Percentiles rank a stretch among this genome's conserved stretches.
phyloP scores from a whole-genome alignment of 495 filamentous ascomycete species.

The Hypoxylon trugodes region DNA sequence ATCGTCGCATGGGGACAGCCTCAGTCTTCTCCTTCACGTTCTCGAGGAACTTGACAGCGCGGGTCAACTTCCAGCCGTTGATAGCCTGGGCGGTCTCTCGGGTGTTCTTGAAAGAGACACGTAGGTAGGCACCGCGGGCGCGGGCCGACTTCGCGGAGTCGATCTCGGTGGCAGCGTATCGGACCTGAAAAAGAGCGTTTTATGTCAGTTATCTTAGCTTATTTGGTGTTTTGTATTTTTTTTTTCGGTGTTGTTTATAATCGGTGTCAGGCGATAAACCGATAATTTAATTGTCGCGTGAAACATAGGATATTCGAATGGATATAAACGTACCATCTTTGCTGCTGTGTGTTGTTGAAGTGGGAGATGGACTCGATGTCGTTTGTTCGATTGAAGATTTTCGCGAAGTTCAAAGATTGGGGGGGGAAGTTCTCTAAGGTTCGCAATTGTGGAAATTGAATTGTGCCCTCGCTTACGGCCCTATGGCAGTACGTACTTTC shows the following conservation, averaged over 20 bases:
- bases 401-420: conserved; percentile 43
- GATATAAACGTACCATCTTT: conserved; percentile 44
- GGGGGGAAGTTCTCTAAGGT: conserved; percentile 37
- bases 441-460: conserved; percentile 48
- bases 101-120: conserved; percentile 99
- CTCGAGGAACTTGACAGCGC: conserved; percentile 92
- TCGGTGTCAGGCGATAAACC: background rate
- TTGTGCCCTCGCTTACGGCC: conserved; percentile 49
- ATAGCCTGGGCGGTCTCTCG: conserved; percentile 98
- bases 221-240: too few species aligned
- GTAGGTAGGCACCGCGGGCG: conserved; percentile 96
- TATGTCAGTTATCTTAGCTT: conserved; percentile 42
- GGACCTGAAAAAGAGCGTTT: conserved; percentile 72
- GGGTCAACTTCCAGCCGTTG: conserved; percentile 98
- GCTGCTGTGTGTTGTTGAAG: conserved; percentile 42
- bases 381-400: conserved; percentile 43
- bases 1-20: conserved; percentile 96
- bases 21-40: conserved; percentile 95
- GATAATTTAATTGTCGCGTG: conserved; percentile 5
- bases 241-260: too few species aligned
- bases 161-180: conserved; percentile 95
- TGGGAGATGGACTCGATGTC: conserved; percentile 45
- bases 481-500: conserved; percentile 36
- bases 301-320: background rate
- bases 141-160: conserved; percentile 91